Percentiles rank a stretch among this genome's conserved stretches.
Conservation (phyloP, 805 yeast genomes). For the Suhomyces tanzawaensis region DNA sequence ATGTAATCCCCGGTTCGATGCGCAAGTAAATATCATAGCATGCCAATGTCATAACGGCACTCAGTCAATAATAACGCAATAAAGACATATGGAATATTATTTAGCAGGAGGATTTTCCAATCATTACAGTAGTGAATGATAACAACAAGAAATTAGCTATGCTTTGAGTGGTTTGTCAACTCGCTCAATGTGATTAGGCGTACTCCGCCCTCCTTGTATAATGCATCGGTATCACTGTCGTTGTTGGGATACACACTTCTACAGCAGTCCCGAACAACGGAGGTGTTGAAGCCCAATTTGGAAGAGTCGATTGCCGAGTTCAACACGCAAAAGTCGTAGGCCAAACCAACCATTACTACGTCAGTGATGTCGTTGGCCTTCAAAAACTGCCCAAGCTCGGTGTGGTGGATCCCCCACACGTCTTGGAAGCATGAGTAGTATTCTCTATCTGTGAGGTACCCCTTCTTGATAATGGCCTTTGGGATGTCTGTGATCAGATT, state of each 20-base stretch:
- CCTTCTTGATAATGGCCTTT: conserved; percentile 58
- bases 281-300: conserved; percentile 58
- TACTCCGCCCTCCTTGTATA: conserved; percentile 35
- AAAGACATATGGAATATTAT: too few relatives aligned
- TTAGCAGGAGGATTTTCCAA: too few relatives aligned
- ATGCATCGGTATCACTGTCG: conserved; percentile 29
- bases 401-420: conserved; percentile 67
- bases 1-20: too few relatives aligned
- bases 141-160: too few relatives aligned
- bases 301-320: conserved; percentile 72
- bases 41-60: too few relatives aligned
- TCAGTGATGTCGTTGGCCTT: conserved; percentile 47
- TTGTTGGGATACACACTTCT: conserved; percentile 53
- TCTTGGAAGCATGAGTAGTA: conserved; percentile 87
- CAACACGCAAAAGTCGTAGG: conserved; percentile 83
- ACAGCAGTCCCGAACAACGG: conserved; percentile 56
- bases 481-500: conserved; percentile 31
- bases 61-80: too few relatives aligned
- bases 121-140: too few relatives aligned
- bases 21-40: too few relatives aligned
- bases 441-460: conserved; percentile 68
- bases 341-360: conserved; percentile 77
- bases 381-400: conserved; percentile 58
- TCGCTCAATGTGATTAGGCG: too few relatives aligned
- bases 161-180: too few relatives aligned